Evolutionary conservation across 176 grass and related monocot species (phyloP).

Genomic region (Oryza meyeriana): DNA sequence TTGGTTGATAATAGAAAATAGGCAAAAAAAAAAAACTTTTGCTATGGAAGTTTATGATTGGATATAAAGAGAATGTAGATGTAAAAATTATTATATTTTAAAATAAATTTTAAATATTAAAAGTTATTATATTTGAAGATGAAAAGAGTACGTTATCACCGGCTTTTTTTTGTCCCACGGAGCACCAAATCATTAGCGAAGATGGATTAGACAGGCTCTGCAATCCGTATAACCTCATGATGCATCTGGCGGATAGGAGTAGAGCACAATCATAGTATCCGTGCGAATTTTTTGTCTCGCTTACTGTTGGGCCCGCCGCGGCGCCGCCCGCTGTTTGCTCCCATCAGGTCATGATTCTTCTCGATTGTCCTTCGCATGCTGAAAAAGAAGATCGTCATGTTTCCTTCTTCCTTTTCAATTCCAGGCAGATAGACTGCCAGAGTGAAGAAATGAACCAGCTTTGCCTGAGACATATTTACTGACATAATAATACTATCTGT

Average conservation of each 20-base stretch:
- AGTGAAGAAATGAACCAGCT: background rate
- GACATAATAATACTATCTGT: too few species aligned
- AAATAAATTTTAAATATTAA: too few species aligned
- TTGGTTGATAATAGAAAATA: too few species aligned
- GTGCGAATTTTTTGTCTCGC: background rate
- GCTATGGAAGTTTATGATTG: too few species aligned
- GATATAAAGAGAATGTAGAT: too few species aligned
- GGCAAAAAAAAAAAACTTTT: too few species aligned
- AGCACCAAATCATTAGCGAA: background rate
- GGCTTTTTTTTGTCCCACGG: background rate
- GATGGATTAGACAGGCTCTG: background rate
- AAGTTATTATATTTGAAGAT: too few species aligned
- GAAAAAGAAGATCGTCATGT: background rate
- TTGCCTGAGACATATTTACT: too few species aligned
- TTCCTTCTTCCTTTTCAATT: background rate
- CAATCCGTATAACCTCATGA: background rate
- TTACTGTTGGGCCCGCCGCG: background rate
- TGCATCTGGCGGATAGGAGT: background rate
- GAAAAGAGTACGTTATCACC: background rate
- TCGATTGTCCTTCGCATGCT: background rate
- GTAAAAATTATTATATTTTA: too few species aligned
- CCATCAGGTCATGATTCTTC: constrained; percentile 8
- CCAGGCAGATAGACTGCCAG: background rate
- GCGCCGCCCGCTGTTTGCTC: background rate
- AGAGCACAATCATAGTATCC: background rate